Base-by-base conservation (phyloP, 73 alveolate species). In the Loxodes magnus region DNA sequence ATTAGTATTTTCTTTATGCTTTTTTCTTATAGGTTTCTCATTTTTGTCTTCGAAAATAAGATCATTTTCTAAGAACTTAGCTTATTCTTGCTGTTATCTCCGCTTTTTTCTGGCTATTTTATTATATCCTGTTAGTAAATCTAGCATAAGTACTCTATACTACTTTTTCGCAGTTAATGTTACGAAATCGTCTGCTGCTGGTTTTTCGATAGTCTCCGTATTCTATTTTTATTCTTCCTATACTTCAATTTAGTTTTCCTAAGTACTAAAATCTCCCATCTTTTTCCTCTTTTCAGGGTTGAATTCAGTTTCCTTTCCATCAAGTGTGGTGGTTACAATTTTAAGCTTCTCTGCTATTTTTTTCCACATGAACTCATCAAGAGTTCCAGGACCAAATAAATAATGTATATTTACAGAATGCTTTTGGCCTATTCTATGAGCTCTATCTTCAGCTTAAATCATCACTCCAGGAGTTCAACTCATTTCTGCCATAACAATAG, bases 371-470 rank as follows among this genome's bases (percentile, higher is more conserved):
- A 76, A 28, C 27, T 78, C 93, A 56, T 93, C 99, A 4, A 93
- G 65, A n/a, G 99, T 93, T 12, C 79, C 93, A 10, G 80, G 86
- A 0, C 96, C 99, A 37, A 77, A 75, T 20, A 93, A 64, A 66
- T 93, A 93, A 70, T 93, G 97, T 34, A 93, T 81, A 64, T 90
- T 88, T 29, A 83, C 96, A 37, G 94, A 74, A 49, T 79, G 71
- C 42, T 58, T 81, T 64, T 93, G 92, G 26, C 98, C 97, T 19
- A 93, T 90, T 34, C 99, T 63, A 67, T 93, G 99, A 4, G 94
- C 97, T 46, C 99, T 53, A 63, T 93, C 99, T 64, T 93, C 99
- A 27, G 99, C 99, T 67, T 93, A 81, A 15, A 75, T 59, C 99
- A 93, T 93, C 35, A 91, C 66, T 4, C 83, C 82, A 19, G 96